Evolutionary conservation across 768 basidiomycete species (phyloP).

Genomic region (Amanita muscaria): DNA sequence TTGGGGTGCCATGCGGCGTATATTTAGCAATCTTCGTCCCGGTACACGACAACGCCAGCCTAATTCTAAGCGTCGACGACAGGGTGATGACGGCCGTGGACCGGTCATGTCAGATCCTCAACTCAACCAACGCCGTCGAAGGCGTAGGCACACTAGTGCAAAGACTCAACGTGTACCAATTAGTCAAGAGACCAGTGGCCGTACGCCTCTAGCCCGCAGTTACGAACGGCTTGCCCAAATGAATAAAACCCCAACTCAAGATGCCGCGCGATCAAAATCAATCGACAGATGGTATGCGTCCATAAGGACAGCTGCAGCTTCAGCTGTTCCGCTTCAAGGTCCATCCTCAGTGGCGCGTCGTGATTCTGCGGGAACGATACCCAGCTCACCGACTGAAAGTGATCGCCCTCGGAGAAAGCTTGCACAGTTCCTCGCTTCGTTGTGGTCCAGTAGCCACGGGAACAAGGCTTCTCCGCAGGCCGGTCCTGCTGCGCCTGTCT

Average conservation of each 20-base stretch:
- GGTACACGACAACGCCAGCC: constrained; percentile 1
- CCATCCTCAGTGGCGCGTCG: too few species aligned
- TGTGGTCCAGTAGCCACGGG: constrained; percentile 19
- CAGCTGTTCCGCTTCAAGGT: too few species aligned
- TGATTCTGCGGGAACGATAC: constrained; percentile 20
- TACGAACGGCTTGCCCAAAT: neutral
- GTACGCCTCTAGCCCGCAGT: neutral
- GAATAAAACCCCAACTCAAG: neutral
- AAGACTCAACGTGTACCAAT: neutral
- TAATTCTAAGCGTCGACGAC: constrained; percentile 1
- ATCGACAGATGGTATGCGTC: constrained; percentile 6
- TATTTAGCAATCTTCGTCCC: constrained; percentile 37
- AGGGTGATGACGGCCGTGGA: constrained; percentile 10
- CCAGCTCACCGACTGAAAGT: constrained; percentile 14
- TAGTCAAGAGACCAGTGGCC: neutral
- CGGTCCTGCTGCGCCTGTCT: neutral
- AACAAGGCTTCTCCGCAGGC: too few species aligned
- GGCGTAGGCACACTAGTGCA: too few species aligned
- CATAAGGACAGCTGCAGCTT: neutral
- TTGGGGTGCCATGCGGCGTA: constrained; percentile 37
- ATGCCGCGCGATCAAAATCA: constrained; percentile 2
- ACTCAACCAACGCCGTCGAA: constrained; percentile 11
- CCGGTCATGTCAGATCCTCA: constrained; percentile 19
- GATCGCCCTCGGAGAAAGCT: constrained; percentile 12
- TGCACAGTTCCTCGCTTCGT: constrained; percentile 19